These are phyloP conservation scores for Geotrichum restrictum DNA, from an alignment of 1,139 yeast species.

Conservation along the genomic window DNA sequence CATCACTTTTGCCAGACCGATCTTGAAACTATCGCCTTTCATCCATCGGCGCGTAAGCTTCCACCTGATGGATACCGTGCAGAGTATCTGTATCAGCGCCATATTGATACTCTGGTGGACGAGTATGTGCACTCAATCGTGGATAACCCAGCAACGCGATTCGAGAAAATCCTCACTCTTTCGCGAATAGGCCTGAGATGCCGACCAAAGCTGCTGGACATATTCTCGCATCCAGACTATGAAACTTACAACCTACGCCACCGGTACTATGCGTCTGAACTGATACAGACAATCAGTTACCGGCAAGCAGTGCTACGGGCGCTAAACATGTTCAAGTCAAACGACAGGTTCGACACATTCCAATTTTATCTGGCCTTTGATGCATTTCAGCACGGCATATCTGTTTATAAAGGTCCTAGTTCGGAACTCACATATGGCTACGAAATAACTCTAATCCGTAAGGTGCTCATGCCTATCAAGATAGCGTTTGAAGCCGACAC, in stretches of 20 bases:
- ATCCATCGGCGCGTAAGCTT: not conserved
- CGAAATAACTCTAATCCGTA: not conserved
- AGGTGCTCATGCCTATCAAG: conserved; percentile 3
- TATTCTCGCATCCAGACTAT: not conserved
- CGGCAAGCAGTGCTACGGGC: conserved; percentile 6
- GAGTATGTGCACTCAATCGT: not conserved
- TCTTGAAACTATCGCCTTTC: conserved; percentile 6
- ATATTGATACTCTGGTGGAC: conserved; percentile 3
- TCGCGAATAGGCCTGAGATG: conserved; percentile 10
- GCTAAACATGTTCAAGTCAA: conserved; percentile 6
- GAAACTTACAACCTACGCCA: conserved; percentile 5
- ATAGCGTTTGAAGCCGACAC: not conserved
- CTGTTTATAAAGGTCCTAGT: not conserved
- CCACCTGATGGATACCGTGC: conserved; percentile 12
- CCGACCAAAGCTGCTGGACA: not conserved
- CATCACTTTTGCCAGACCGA: conserved; percentile 2
- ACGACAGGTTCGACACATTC: conserved; percentile 10
- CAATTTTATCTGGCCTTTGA: conserved; percentile 15
- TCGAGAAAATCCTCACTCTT: conserved; percentile 2
- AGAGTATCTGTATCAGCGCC: conserved; percentile 14
- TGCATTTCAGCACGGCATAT: conserved; percentile 9
- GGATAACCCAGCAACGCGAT: conserved; percentile 4
- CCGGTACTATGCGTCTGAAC: conserved; percentile 14
- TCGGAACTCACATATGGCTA: conserved; percentile 4
- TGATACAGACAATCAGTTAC: conserved; percentile 11